Evolutionary conservation across 768 basidiomycete genomes (phyloP), one percentile per base, ranked within the genome.

Genomic region (Dioszegia hungarica): DNA sequence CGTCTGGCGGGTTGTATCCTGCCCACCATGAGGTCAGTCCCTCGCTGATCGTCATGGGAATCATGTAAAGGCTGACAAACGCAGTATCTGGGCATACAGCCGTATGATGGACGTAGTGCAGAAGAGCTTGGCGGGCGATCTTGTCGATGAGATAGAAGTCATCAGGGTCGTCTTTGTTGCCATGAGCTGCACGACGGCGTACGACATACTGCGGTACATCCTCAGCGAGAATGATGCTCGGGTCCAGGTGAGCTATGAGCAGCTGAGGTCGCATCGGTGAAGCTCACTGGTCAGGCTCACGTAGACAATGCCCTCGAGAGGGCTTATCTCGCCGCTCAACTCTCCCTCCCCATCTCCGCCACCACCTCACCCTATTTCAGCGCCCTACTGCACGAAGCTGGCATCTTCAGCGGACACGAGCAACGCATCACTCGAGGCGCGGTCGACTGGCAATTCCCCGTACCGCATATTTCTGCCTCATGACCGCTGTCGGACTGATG

Each of bases 321-420:
- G 11, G 36, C 53, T 1, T 69, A 60, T 52, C 38, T 70, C 15
- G 22, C 40, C 8, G 48, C 66, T 17, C 61, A 67, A 38, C 56
- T 70, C 11, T 62, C 66, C 17, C 57, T 70, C 14, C 64, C 67
- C 27, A 67, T 70, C 17, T 66, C 68, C 2, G 54, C 63, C 3
- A 19, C 65, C 22, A 57, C 60, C 2, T 57, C 52, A 15, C 63
- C 66, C 1, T 55, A 50, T 51, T 37, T 62, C 2, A 14, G 40
- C 9, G 58, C 63, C 5, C 39, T 70, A 6, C 39, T 64, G 39
- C 54, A 59, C 43, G 68, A 70, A 54, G 66, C 66, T 0, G 68
- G 61, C 0, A 52, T 62, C 28, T 67, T 70, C 44, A 54, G 59
- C 15, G 68, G n/a, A n/a, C n/a, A n/a, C n/a, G n/a, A n/a, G n/a